Conservation (phyloP, 768 basidiomycete genomes). For the Boletellus ananiceps region DNA sequence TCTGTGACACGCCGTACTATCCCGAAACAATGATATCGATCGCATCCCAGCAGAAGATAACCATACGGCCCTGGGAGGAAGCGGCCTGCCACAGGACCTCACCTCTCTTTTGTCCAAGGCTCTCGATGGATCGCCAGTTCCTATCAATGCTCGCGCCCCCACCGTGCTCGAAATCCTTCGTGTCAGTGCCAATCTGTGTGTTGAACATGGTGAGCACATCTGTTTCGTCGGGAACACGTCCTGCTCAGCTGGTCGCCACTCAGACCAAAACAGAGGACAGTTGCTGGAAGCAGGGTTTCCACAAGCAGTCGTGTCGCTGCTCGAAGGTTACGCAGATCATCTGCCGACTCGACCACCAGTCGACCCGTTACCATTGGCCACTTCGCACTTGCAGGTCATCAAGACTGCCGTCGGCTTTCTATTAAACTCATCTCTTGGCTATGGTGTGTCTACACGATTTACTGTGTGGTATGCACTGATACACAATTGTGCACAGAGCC, state of each 20-base stretch:
- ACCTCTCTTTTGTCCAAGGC: conserved; percentile 56
- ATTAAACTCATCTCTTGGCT: conserved; percentile 72
- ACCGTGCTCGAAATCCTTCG: conserved; percentile 67
- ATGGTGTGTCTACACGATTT: conserved; percentile 45
- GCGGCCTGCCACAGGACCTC: conserved; percentile 60
- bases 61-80: conserved; percentile 63
- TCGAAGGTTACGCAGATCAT: conserved; percentile 57
- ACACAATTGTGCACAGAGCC: conserved; percentile 45
- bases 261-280: conserved; percentile 71
- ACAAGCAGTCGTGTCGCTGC: conserved; percentile 57
- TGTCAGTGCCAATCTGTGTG: conserved; percentile 78
- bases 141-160: conserved; percentile 42
- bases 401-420: conserved; percentile 77
- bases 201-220: conserved; percentile 64
- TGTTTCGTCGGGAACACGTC: neutral
- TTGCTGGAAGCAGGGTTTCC: conserved; percentile 70
- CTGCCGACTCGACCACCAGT: conserved; percentile 37
- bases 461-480: conserved; percentile 1
- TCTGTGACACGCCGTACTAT: conserved; percentile 22
- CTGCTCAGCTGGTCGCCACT: conserved; percentile 2
- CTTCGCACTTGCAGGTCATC: conserved; percentile 64
- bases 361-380: conserved; percentile 48
- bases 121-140: conserved; percentile 45
- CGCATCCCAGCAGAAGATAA: conserved; percentile 51
- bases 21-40: conserved; percentile 11